These are phyloP conservation scores for Lentinula aciculospora DNA, from an alignment of 768 basidiomycete species.

Conservation along the genomic window DNA sequence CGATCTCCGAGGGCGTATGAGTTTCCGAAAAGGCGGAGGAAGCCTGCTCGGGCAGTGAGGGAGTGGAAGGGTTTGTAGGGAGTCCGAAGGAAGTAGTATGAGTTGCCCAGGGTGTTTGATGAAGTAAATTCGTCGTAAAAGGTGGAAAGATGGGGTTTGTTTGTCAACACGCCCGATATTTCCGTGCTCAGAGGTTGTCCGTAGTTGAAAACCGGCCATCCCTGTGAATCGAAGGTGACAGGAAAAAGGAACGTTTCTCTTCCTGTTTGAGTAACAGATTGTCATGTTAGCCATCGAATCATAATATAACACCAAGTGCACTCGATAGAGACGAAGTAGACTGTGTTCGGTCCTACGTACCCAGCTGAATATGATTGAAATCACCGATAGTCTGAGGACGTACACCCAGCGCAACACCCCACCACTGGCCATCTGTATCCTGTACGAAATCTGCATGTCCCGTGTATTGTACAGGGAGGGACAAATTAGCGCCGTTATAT, in stretches of 20 bases:
- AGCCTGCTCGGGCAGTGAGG: slow-evolving; percentile 20
- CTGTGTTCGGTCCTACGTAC: slow-evolving; percentile 13
- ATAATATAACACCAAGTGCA: no score
- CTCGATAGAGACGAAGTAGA: no score
- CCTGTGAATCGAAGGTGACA: slow-evolving; percentile 27
- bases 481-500: slow-evolving; percentile 30
- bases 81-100: slow-evolving; percentile 33
- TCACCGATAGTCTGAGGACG: slow-evolving; percentile 25
- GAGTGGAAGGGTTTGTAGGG: slow-evolving; percentile 33
- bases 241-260: slow-evolving; percentile 36
- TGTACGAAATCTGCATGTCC: slow-evolving; percentile 33
- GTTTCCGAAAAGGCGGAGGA: slow-evolving; percentile 27
- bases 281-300: no score
- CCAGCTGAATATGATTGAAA: slow-evolving; percentile 29
- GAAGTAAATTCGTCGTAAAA: slow-evolving; percentile 25
- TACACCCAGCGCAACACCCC: slow-evolving; percentile 34
- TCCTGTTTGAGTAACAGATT: slow-evolving; percentile 13
- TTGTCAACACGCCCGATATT: slow-evolving; percentile 21
- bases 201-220: slow-evolving; percentile 33
- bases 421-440: slow-evolving; percentile 29
- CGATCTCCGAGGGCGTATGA: slow-evolving; percentile 32
- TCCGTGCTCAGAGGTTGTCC: slow-evolving; percentile 25
- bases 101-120: slow-evolving; percentile 17
- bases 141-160: slow-evolving; percentile 17
- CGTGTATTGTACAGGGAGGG: slow-evolving; percentile 30